Evolutionary conservation across 805 yeast species (phyloP), one percentile per base, ranked within the genome.

Genomic region (Yarrowia keelungensis): DNA sequence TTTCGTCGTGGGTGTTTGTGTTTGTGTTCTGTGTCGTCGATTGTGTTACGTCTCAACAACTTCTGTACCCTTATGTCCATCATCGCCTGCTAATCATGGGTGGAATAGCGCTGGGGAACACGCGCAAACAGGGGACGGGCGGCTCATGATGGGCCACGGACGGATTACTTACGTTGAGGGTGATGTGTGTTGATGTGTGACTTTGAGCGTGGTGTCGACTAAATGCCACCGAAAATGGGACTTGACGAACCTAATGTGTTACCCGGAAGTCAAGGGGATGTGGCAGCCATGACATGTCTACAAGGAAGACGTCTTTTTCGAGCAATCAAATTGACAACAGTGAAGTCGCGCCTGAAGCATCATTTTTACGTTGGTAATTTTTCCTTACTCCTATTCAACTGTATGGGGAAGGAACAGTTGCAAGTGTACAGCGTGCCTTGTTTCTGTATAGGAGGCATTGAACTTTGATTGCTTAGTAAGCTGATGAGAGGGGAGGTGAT

Each of bases 141-240:
- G 47, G 39, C 49, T 56, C 62, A 56, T 56, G 59, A 39, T 39
- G 59, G 32, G 12, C 59, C 45, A 38, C 59, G 53, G 51, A n/a
- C 49, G 9, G 64, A 56, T 56, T 56, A 56, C 64, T 56, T 56
- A 56, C 64, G 64, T 56, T 56, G 64, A 56, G 59, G 35, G 56
- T 36, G 35, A 26, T 47, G 64, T 42, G 49, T 42, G n/a, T 38
- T 26, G 36, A 5, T 35, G 58, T 32, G 64, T 41, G 58, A n/a
- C 12, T 10, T 19, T 19, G n/a, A 14, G 38, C 19, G 47, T 43
- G 64, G 49, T 42, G 64, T 11, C 41, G 64, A 56, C 62, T 26
- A 42, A 56, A 8, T 42, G 49, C 59, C 59, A 53, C 54, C 58
- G 64, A 56, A 56, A 56, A 56, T 56, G 64, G 49, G 64, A 43